phyloP scores from a whole-genome alignment of 164 flowering plant genomes.

The Hamamelis virginiana region DNA sequence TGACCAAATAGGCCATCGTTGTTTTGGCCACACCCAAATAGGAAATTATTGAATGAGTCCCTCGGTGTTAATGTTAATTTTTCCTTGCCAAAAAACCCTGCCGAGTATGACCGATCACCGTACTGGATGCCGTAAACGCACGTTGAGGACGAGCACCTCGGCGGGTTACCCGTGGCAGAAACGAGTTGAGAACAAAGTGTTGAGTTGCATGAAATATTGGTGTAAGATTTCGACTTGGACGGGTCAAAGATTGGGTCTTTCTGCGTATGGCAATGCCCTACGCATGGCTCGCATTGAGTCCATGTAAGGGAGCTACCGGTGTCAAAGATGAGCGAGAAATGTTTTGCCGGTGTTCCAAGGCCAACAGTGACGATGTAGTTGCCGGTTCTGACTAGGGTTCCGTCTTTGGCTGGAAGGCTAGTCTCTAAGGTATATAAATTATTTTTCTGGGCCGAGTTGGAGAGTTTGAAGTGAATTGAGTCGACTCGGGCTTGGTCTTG shows the following conservation, averaged over 20 bases:
- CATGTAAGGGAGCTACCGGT: conserved; percentile 62
- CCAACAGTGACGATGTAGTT: conserved; percentile 57
- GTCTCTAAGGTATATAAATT: neutral
- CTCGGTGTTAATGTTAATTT: conserved; percentile 25
- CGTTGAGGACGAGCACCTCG: conserved; percentile 30
- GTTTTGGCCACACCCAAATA: conserved; percentile 56
- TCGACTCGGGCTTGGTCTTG: conserved; percentile 49
- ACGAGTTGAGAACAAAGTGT: conserved; percentile 25
- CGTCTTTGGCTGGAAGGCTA: conserved; percentile 40
- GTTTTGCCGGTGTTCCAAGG: conserved; percentile 57
- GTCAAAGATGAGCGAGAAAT: conserved; percentile 49
- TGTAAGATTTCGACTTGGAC: conserved; percentile 27
- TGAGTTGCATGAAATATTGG: conserved; percentile 37
- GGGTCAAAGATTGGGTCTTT: conserved; percentile 43
- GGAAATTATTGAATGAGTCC: conserved; percentile 23
- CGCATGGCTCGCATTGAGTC: conserved; percentile 62
- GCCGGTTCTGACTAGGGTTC: conserved; percentile 38
- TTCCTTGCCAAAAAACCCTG: conserved; percentile 40
- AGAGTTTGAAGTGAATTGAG: conserved; percentile 31
- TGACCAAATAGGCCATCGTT: conserved; percentile 44
- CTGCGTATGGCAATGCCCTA: conserved; percentile 35
- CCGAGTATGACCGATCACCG: conserved; percentile 48
- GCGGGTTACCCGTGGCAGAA: conserved; percentile 33
- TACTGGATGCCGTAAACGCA: conserved; percentile 52
- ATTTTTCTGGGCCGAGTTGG: conserved; percentile 7